Percentiles rank a stretch among this genome's conserved stretches.
These are phyloP conservation scores for Geotrichum bryndzae DNA, from an alignment of 1,139 yeast species.

Conservation along the genomic window DNA sequence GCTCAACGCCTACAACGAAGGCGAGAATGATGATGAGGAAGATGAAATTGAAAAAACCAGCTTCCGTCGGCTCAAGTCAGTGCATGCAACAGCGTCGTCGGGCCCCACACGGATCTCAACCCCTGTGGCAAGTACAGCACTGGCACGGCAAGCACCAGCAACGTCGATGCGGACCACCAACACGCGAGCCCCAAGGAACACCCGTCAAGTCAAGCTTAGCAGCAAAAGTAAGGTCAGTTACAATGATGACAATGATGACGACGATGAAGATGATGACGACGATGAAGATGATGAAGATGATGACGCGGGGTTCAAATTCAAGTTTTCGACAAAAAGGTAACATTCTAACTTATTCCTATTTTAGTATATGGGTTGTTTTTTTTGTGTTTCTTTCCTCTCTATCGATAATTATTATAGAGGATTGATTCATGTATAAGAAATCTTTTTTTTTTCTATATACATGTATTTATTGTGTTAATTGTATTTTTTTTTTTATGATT, in stretches of 20 bases:
- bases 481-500: background rate
- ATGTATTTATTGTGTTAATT: background rate
- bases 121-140: background rate
- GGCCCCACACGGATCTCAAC: background rate
- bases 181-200: background rate
- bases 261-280: conserved; percentile 15
- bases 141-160: background rate
- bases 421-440: background rate
- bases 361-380: too few species aligned
- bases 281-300: conserved; percentile 18
- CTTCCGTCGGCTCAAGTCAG: background rate
- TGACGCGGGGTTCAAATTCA: conserved; percentile 20
- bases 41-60: conserved; percentile 4
- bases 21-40: conserved; percentile 4
- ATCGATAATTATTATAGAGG: too few species aligned
- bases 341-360: too few species aligned
- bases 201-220: too few species aligned
- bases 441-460: background rate
- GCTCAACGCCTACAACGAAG: background rate
- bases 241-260: background rate
- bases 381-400: too few species aligned
- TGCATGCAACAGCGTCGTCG: background rate
- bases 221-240: background rate
- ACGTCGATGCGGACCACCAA: background rate
- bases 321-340: conserved; percentile 1